These are phyloP conservation scores for Chaetoceros muelleri DNA, from an alignment of 108 stramenopile genomes.

Conservation along the genomic window DNA sequence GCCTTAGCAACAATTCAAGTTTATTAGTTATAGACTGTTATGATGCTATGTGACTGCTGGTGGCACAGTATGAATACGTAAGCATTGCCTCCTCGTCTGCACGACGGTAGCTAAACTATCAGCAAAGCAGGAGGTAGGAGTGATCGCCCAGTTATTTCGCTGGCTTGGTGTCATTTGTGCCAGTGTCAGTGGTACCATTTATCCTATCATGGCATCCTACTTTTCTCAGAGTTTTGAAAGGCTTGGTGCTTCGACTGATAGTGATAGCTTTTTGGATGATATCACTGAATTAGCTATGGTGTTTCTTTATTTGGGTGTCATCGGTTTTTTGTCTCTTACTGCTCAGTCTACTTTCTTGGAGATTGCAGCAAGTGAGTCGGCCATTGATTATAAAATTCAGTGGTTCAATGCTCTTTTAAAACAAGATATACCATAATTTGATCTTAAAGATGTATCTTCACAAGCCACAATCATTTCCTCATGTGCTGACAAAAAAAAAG, in stretches of 20 bases:
- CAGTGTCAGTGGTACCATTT: too few species aligned
- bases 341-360: constrained; percentile 26
- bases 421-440: constrained; percentile 59
- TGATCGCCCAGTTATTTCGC: too few species aligned
- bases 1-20: too few species aligned
- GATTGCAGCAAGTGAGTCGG: constrained; percentile 28
- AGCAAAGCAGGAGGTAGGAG: too few species aligned
- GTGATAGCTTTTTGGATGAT: constrained; percentile 14
- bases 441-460: constrained; percentile 38
- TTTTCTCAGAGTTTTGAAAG: constrained; percentile 31
- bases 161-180: too few species aligned
- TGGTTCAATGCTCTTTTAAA: constrained; percentile 57
- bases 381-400: constrained; percentile 18
- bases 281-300: constrained; percentile 28
- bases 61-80: too few species aligned
- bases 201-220: constrained; percentile 25
- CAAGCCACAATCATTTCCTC: too few species aligned
- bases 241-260: constrained; percentile 10
- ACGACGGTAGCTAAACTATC: too few species aligned
- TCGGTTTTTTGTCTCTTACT: constrained; percentile 26
- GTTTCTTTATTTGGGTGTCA: constrained; percentile 32
- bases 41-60: too few species aligned
- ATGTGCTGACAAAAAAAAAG: too few species aligned
- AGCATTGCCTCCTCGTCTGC: too few species aligned
- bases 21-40: too few species aligned